These are phyloP conservation scores for Nepenthes mirabilis DNA, from an alignment of 148 eudicot genomes.

Conservation along the genomic window DNA sequence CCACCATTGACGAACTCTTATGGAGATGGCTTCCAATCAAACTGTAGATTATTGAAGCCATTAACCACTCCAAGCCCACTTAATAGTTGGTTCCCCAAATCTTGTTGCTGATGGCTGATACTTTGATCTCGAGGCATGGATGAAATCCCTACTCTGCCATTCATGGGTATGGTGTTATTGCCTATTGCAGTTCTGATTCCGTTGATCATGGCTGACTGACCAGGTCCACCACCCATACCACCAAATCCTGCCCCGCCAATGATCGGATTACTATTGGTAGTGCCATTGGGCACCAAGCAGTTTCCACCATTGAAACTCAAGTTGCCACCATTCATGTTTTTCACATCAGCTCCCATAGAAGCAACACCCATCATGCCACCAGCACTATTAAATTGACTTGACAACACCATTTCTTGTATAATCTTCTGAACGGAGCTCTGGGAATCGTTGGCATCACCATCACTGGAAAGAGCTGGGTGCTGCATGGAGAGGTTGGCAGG, in stretches of 20 bases:
- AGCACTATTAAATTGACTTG: constrained; percentile 38
- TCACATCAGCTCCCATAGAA: constrained; percentile 46
- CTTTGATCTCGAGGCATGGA: constrained; percentile 32
- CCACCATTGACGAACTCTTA: background rate
- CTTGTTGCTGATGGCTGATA: constrained; percentile 30
- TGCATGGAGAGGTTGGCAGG: constrained; percentile 34
- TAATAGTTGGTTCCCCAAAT: constrained; percentile 6
- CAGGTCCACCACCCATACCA: constrained; percentile 37
- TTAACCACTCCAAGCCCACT: constrained; percentile 7
- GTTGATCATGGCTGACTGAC: constrained; percentile 46
- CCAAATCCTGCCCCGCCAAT: constrained; percentile 39
- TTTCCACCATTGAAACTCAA: constrained; percentile 28
- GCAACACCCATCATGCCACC: constrained; percentile 39
- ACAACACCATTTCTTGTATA: constrained; percentile 77
- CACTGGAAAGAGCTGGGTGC: constrained; percentile 43
- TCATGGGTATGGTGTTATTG: background rate
- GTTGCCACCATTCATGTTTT: constrained; percentile 27
- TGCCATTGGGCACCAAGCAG: constrained; percentile 31
- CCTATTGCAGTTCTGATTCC: constrained; percentile 55
- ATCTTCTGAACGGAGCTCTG: constrained; percentile 87
- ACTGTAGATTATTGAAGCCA: constrained; percentile 12
- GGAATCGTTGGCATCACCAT: constrained; percentile 49
- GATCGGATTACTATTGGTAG: constrained; percentile 6
- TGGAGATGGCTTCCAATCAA: constrained; percentile 12
- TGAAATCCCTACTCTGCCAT: no score